Percentiles rank a stretch among this genome's conserved stretches.
phyloP scores from a whole-genome alignment of 352 stramenopile species.

The Phytophthora uliginosa region DNA sequence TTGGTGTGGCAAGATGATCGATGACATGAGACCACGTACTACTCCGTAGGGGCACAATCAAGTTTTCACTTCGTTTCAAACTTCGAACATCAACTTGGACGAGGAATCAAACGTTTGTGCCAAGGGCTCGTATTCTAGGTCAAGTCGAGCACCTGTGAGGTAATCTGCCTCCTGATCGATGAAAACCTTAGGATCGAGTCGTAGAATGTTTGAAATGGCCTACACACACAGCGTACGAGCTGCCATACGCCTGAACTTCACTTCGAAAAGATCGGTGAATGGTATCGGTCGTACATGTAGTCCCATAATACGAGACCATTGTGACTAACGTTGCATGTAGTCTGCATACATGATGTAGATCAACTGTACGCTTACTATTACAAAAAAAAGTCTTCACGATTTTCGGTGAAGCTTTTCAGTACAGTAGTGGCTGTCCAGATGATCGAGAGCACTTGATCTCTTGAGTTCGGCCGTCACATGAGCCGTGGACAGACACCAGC shows the following conservation, averaged over 20 bases:
- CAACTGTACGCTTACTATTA: not conserved
- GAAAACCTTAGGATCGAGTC: not conserved
- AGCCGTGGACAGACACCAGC: not conserved
- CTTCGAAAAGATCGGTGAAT: not conserved
- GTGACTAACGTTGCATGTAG: not conserved
- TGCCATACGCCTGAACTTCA: not conserved
- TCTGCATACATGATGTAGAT: not conserved
- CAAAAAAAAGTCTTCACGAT: not conserved
- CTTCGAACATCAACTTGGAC: not conserved
- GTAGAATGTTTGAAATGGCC: not conserved
- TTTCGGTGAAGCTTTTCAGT: conserved; percentile 12
- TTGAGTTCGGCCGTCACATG: not conserved
- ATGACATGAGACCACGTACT: too few species aligned
- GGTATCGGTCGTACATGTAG: not conserved
- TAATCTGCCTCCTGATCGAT: not conserved
- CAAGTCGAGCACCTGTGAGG: conserved; percentile 4
- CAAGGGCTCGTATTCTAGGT: not conserved
- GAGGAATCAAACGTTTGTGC: not conserved
- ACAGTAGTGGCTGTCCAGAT: conserved; percentile 7
- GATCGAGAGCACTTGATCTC: not conserved
- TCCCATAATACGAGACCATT: not conserved
- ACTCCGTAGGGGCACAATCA: too few species aligned
- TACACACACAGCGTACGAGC: not conserved
- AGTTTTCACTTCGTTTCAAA: too few species aligned
- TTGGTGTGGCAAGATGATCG: too few species aligned